Percentiles rank a stretch among this genome's conserved stretches.
Conservation (phyloP, 345 rosid species). For the Gossypioides kirkii region DNA sequence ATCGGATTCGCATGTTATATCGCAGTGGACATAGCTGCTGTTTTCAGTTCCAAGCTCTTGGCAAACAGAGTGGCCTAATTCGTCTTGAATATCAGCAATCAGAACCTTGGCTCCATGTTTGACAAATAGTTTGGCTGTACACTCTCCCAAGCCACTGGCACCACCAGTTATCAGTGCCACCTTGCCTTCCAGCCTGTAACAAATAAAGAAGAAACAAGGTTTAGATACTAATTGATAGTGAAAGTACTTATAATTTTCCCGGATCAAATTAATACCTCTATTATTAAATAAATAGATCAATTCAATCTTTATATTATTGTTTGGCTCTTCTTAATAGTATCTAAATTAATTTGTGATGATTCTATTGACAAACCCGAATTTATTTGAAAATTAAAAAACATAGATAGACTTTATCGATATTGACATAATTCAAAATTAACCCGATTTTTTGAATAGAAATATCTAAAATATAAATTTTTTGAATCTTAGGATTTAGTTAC, state of each 20-base stretch:
- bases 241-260: too few species aligned
- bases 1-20: constrained; percentile 22
- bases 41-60: constrained; percentile 9
- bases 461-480: background rate
- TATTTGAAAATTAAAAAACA: too few species aligned
- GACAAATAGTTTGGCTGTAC: constrained; percentile 12
- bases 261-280: too few species aligned
- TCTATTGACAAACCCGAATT: too few species aligned
- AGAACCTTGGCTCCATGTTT: constrained; percentile 27
- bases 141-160: constrained; percentile 13
- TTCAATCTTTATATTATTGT: too few species aligned
- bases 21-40: constrained; percentile 14
- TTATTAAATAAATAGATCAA: too few species aligned
- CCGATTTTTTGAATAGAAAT: too few species aligned
- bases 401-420: too few species aligned
- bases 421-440: too few species aligned
- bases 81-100: constrained; percentile 26
- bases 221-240: too few species aligned
- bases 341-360: too few species aligned
- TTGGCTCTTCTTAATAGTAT: too few species aligned
- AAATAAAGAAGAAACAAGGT: background rate
- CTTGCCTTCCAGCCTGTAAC: constrained; percentile 13
- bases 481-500: background rate
- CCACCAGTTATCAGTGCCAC: constrained; percentile 20
- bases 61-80: constrained; percentile 11